Evolutionary conservation across 495 filamentous ascomycete species (phyloP).

Genomic region (Annulohypoxylon stygium): DNA sequence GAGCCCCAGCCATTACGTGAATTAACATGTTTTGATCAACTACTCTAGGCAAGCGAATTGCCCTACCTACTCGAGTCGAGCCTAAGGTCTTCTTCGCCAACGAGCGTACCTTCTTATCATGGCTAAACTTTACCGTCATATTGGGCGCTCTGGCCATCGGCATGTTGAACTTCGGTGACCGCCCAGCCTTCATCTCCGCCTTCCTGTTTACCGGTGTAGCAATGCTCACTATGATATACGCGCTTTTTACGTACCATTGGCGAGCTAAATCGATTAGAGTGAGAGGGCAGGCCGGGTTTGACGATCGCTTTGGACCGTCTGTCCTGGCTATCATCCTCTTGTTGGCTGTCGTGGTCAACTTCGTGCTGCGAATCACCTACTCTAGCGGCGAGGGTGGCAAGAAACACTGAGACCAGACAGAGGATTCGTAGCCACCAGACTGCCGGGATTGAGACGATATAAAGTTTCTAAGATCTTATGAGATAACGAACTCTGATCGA

Average conservation of each 20-base stretch:
- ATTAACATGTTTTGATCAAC: slow-evolving; percentile 30
- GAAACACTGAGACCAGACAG: slow-evolving; percentile 45
- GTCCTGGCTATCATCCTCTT: slow-evolving; percentile 86
- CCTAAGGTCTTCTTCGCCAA: slow-evolving; percentile 99
- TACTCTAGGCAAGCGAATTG: slow-evolving; percentile 90
- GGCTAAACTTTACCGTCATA: slow-evolving; percentile 99
- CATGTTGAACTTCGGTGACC: slow-evolving; percentile 97
- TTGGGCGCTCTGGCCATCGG: slow-evolving; percentile 95
- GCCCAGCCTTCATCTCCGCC: slow-evolving; percentile 89
- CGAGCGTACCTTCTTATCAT: slow-evolving; percentile 98
- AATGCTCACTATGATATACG: slow-evolving; percentile 96
- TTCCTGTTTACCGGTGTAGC: slow-evolving; percentile 94
- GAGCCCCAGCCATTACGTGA: neutral
- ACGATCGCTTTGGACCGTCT: slow-evolving; percentile 93
- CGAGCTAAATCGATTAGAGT: slow-evolving; percentile 90
- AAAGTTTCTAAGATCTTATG: neutral
- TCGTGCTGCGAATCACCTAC: slow-evolving; percentile 83
- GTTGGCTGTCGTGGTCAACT: slow-evolving; percentile 91
- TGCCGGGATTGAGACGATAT: neutral
- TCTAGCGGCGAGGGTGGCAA: slow-evolving; percentile 52
- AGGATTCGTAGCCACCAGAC: neutral
- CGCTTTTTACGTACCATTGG: slow-evolving; percentile 96
- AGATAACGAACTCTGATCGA: neutral
- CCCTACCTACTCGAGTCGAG: slow-evolving; percentile 96
- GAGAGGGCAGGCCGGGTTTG: slow-evolving; percentile 93